A percentile compares a stretch with the other conserved stretches of the same genome.
phyloP scores from a whole-genome alignment of 2,329 filamentous ascomycete genomes.

The Xylariaceae sp. region DNA sequence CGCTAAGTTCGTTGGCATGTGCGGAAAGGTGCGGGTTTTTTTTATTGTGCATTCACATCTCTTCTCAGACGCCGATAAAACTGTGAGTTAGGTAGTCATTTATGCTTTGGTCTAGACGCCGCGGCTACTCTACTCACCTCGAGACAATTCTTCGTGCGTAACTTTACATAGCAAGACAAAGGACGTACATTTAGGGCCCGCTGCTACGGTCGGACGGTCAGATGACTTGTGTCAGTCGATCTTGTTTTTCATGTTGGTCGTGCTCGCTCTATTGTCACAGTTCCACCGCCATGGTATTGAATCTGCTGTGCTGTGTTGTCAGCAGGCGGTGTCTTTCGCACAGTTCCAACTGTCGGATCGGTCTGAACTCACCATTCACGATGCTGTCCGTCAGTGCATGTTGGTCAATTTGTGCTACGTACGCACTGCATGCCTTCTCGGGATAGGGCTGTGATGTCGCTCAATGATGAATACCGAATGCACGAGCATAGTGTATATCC shows the following conservation, averaged over 20 bases:
- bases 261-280: conserved; percentile 1
- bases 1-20: conserved; percentile 12
- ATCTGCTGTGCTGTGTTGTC: neutral
- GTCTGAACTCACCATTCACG: neutral
- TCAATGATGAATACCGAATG: neutral
- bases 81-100: neutral
- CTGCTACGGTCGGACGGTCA: neutral
- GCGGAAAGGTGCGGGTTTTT: conserved; percentile 4
- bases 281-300: conserved; percentile 4
- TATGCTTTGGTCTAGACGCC: neutral
- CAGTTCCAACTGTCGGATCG: neutral
- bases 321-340: neutral
- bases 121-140: neutral
- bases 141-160: conserved; percentile 2
- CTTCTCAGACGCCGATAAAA: neutral
- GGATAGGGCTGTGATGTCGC: neutral
- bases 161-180: neutral
- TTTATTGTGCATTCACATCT: neutral
- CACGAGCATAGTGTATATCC: neutral
- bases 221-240: neutral
- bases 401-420: conserved; percentile 5
- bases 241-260: neutral
- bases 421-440: neutral
- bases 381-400: conserved; percentile 1
- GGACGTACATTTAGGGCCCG: no score